Conservation (phyloP, 1,284 basidiomycete species). For the Tilletia caries region DNA sequence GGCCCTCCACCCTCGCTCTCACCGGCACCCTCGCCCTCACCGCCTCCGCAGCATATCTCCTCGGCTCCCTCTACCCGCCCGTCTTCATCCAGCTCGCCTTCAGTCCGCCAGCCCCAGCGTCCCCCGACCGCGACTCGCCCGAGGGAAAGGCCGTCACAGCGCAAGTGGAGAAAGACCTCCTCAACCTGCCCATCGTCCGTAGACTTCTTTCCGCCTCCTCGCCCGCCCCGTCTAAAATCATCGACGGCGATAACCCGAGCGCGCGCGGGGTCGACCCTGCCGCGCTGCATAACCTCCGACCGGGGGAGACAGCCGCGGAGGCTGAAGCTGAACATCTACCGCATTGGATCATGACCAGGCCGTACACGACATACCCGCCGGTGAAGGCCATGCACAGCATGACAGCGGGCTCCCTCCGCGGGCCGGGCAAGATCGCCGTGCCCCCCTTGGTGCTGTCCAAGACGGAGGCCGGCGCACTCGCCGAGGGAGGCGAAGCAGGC, state of each 20-base stretch:
- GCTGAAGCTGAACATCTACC: constrained; percentile 16
- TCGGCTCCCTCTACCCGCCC: constrained; percentile 67
- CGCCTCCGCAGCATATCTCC: constrained; percentile 56
- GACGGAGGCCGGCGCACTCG: constrained; percentile 35
- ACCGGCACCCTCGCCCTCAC: constrained; percentile 21
- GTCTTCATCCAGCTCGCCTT: constrained; percentile 64
- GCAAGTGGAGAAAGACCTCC: constrained; percentile 68
- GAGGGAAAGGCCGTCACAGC: constrained; percentile 65
- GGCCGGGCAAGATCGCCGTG: constrained; percentile 60
- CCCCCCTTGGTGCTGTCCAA: constrained; percentile 47
- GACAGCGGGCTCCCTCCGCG: constrained; percentile 76
- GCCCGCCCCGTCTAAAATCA: constrained; percentile 12
- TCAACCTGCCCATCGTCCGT: constrained; percentile 61
- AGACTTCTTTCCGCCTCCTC: constrained; percentile 23
- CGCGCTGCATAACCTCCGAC: constrained; percentile 21
- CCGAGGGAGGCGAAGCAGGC: constrained; percentile 42
- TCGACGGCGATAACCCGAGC: constrained; percentile 16
- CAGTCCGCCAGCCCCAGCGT: constrained; percentile 69
- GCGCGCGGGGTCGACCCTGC: constrained; percentile 25
- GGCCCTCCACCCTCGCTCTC: too few species aligned
- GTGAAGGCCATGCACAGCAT: constrained; percentile 72
- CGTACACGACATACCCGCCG: constrained; percentile 68
- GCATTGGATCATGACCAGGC: constrained; percentile 59
- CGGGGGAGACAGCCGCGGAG: constrained; percentile 20
- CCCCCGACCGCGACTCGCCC: constrained; percentile 63